A percentile compares a stretch with the other conserved stretches of the same genome.
phyloP scores from a whole-genome alignment of 2,329 filamentous ascomycete genomes.

The Coniochaeta sp. region DNA sequence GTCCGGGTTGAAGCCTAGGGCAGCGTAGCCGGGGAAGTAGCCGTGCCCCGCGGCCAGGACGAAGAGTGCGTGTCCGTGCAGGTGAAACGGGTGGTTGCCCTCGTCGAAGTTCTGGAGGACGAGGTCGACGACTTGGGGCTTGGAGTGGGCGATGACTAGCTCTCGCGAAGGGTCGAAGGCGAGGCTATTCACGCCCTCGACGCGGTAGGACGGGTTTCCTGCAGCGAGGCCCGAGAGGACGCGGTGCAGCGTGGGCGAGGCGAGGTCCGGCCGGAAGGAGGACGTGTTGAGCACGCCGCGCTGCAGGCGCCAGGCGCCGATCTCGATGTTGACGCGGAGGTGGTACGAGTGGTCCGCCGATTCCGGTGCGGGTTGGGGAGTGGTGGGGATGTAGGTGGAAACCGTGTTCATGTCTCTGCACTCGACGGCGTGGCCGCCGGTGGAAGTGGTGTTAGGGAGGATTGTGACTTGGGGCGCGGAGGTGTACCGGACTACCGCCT shows the following conservation, averaged over 20 bases:
- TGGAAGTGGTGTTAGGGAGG: constrained; percentile 24
- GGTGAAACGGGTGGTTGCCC: constrained; percentile 58
- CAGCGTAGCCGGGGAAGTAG: constrained; percentile 37
- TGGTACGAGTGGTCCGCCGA: constrained; percentile 45
- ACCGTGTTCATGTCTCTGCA: constrained; percentile 44
- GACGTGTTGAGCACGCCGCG: constrained; percentile 52
- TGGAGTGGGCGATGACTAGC: constrained; percentile 48
- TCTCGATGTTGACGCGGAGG: constrained; percentile 51
- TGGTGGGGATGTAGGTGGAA: constrained; percentile 33
- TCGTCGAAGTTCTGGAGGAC: constrained; percentile 56
- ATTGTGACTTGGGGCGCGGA: not conserved
- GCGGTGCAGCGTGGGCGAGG: constrained; percentile 41
- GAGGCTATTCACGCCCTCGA: constrained; percentile 44
- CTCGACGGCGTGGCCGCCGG: constrained; percentile 21
- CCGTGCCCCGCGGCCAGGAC: constrained; percentile 56
- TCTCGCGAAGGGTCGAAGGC: constrained; percentile 32
- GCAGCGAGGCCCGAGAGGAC: constrained; percentile 34
- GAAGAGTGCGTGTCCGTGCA: constrained; percentile 57
- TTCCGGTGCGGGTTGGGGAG: constrained; percentile 31
- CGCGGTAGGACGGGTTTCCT: constrained; percentile 37
- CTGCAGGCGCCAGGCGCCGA: constrained; percentile 49
- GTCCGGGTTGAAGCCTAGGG: constrained; percentile 22
- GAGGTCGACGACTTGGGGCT: constrained; percentile 45
- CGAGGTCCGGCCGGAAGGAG: constrained; percentile 41
- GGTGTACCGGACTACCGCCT: constrained; percentile 40